Conservation (phyloP, 2,329 filamentous ascomycete species). For the Diplodia mutila region DNA sequence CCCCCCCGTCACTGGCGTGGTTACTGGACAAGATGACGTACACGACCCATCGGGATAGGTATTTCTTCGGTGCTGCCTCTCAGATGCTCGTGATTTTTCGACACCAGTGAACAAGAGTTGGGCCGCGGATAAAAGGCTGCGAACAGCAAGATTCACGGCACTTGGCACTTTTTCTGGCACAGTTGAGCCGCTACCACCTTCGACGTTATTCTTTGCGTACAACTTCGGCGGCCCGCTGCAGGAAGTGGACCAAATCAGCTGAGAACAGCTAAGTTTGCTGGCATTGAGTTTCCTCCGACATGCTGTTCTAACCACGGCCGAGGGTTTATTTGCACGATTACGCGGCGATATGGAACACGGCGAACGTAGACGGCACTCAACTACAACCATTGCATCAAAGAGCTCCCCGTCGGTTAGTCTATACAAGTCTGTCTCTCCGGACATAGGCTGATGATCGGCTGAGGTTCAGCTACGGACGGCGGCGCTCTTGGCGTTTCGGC, state of each 20-base stretch:
- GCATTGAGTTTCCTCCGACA: constrained; percentile 12
- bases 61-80: background rate
- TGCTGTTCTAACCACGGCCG: constrained; percentile 26
- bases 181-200: background rate
- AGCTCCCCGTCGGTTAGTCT: constrained; percentile 24
- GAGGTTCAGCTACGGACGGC: constrained; percentile 17
- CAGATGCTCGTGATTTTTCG: background rate
- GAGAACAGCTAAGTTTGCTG: constrained; percentile 28
- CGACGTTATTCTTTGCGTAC: constrained; percentile 2
- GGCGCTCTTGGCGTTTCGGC: constrained; percentile 12
- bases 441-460: constrained; percentile 22
- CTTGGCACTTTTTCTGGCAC: background rate
- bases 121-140: background rate
- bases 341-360: constrained; percentile 10
- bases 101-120: background rate
- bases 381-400: constrained; percentile 1
- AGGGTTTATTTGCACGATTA: constrained; percentile 18
- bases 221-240: background rate
- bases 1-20: constrained; percentile 23
- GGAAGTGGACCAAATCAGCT: constrained; percentile 15
- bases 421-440: constrained; percentile 2
- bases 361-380: constrained; percentile 3
- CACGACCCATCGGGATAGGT: constrained; percentile 25
- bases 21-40: constrained; percentile 25
- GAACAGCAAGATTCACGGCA: constrained; percentile 1